Evolutionary conservation across 192 early-diverging fungal species (phyloP).

Genomic region (Linnemannia hyalina): DNA sequence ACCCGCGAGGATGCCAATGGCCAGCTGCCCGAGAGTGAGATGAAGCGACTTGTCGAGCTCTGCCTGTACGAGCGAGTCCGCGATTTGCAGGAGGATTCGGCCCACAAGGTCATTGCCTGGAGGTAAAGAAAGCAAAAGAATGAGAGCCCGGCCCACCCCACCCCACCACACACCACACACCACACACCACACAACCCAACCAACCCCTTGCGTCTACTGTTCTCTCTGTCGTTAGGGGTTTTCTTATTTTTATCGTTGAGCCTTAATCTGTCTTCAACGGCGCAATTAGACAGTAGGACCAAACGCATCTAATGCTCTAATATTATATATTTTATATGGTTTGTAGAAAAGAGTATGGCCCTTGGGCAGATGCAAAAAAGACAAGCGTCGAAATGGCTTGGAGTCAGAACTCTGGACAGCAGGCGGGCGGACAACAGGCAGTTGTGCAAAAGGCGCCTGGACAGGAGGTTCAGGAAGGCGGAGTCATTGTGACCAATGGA

Average conservation of each 20-base stretch:
- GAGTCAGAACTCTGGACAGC: conserved; percentile 8
- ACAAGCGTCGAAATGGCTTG: conserved; percentile 19
- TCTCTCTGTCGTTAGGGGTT: background rate
- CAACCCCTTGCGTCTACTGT: background rate
- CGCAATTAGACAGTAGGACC: conserved; percentile 1
- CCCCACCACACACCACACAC: too few species aligned
- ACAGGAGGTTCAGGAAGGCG: background rate
- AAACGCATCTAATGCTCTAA: background rate
- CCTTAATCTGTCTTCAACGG: background rate
- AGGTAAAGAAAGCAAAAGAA: background rate
- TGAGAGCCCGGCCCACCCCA: too few species aligned
- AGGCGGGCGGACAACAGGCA: background rate
- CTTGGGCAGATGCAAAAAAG: background rate
- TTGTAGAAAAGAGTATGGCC: conserved; percentile 10
- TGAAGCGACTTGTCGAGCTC: conserved; percentile 14
- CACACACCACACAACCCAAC: too few species aligned
- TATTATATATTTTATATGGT: background rate
- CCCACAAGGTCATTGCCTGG: conserved; percentile 23
- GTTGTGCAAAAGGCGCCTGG: background rate
- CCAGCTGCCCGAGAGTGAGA: conserved; percentile 16
- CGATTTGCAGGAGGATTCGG: conserved; percentile 14
- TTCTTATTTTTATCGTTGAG: background rate
- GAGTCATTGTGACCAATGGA: background rate
- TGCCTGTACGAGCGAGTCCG: conserved; percentile 17
- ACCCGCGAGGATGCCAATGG: background rate